These are phyloP conservation scores for Exophiala spinifera DNA, from an alignment of 2,329 filamentous ascomycete genomes.

Conservation along the genomic window DNA sequence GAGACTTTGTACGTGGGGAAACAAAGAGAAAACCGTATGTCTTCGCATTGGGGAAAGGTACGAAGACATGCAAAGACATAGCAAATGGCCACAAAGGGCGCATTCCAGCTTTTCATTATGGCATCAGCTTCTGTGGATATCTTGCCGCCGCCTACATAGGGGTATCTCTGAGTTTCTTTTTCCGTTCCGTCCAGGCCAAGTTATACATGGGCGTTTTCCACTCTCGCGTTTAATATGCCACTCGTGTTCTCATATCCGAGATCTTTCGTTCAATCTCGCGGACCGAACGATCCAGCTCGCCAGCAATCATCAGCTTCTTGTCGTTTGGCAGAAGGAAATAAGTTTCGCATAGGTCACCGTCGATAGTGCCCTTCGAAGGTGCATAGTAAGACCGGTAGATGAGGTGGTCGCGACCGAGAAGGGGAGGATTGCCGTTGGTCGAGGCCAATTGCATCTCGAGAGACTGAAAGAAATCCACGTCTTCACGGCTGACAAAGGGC, in stretches of 20 bases:
- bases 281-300: conserved; percentile 84
- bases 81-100: not conserved
- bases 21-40: not conserved
- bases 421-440: conserved; percentile 68
- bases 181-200: not conserved
- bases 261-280: conserved; percentile 96
- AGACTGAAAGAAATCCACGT: conserved; percentile 96
- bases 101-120: no score
- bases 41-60: not conserved
- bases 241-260: conserved; percentile 61
- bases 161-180: conserved; percentile 6
- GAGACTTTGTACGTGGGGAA: conserved; percentile 38
- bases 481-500: conserved; percentile 85
- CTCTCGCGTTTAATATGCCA: conserved; percentile 48
- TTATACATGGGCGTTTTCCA: not conserved
- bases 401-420: conserved; percentile 89
- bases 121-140: not conserved
- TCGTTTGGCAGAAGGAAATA: conserved; percentile 80
- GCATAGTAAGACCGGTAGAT: conserved; percentile 96
- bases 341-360: conserved; percentile 92
- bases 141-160: not conserved
- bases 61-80: not conserved
- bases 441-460: conserved; percentile 83
- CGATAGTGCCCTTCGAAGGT: conserved; percentile 92
- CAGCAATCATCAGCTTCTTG: conserved; percentile 93